These are phyloP conservation scores for Myxozyma kluyveri DNA, from an alignment of 805 yeast genomes.

Conservation along the genomic window DNA sequence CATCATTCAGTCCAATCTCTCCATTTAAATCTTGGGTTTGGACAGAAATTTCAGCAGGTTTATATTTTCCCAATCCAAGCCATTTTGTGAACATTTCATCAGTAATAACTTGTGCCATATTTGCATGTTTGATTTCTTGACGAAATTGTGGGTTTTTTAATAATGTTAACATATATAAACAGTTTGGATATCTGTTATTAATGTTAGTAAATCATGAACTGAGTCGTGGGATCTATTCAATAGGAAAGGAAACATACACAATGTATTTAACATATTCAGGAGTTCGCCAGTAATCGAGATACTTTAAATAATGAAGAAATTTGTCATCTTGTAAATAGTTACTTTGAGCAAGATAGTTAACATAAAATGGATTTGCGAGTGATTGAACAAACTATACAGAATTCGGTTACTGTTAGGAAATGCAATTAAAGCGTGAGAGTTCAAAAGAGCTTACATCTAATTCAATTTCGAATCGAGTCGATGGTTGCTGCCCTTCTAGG, in stretches of 20 bases:
- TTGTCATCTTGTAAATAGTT: conserved; percentile 67
- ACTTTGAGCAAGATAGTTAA: conserved; percentile 82
- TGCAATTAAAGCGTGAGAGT: neutral
- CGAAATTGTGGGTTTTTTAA: conserved; percentile 44
- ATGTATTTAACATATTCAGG: conserved; percentile 67
- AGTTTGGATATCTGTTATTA: conserved; percentile 75
- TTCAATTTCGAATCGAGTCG: conserved; percentile 84
- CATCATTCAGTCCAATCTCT: too few species aligned
- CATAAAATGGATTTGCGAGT: conserved; percentile 81
- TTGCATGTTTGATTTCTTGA: conserved; percentile 42
- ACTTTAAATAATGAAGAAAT: conserved; percentile 72
- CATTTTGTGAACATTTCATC: conserved; percentile 45
- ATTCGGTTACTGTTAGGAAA: neutral
- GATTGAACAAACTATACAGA: conserved; percentile 74
- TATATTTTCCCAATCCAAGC: conserved; percentile 32
- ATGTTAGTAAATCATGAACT: too few species aligned
- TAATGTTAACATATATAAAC: conserved; percentile 73
- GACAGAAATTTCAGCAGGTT: too few species aligned
- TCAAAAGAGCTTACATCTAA: conserved; percentile 60
- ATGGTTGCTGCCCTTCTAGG: conserved; percentile 39
- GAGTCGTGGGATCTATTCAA: too few species aligned
- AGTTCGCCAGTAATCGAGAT: conserved; percentile 80
- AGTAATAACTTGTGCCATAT: conserved; percentile 44
- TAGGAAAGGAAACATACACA: conserved; percentile 41
- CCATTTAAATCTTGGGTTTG: too few species aligned